phyloP scores from a whole-genome alignment of 192 early-diverging fungal genomes.

The Linnemannia hyalina region DNA sequence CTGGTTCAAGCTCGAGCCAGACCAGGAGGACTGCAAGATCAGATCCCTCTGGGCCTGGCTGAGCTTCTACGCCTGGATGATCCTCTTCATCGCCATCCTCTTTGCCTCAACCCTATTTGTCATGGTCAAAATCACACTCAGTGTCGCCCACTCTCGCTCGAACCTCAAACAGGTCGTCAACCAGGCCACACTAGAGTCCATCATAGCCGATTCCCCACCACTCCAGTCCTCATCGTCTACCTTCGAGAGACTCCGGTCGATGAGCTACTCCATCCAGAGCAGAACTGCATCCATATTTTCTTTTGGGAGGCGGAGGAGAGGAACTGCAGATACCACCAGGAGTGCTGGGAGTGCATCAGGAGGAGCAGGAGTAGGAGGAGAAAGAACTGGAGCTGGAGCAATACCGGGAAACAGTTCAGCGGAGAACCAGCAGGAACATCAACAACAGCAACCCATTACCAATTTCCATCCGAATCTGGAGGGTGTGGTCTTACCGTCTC shows the following conservation, averaged over 20 bases:
- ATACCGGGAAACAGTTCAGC: neutral
- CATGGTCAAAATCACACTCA: constrained; percentile 21
- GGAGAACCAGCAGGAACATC: neutral
- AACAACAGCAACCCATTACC: neutral
- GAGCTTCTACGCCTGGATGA: constrained; percentile 49
- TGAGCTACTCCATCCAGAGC: constrained; percentile 11
- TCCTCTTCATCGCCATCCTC: constrained; percentile 30
- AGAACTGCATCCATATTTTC: constrained; percentile 31
- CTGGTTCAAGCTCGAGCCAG: constrained; percentile 30
- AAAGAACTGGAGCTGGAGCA: neutral
- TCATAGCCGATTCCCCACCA: neutral
- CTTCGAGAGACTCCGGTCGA: constrained; percentile 10
- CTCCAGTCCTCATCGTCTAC: constrained; percentile 4
- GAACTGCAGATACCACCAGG: neutral
- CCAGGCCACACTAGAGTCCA: neutral
- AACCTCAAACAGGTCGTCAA: constrained; percentile 36
- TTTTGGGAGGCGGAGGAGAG: neutral
- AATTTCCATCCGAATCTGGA: constrained; percentile 1
- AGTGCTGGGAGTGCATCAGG: neutral
- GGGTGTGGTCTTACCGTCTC: neutral
- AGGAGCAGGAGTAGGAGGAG: neutral
- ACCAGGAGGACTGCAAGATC: constrained; percentile 21
- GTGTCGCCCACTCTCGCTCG: constrained; percentile 13
- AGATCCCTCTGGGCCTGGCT: constrained; percentile 38
- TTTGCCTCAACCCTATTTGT: constrained; percentile 48